Conservation (phyloP, 2,329 filamentous ascomycete genomes). For the Stachybotrys chlorohalonatus region DNA sequence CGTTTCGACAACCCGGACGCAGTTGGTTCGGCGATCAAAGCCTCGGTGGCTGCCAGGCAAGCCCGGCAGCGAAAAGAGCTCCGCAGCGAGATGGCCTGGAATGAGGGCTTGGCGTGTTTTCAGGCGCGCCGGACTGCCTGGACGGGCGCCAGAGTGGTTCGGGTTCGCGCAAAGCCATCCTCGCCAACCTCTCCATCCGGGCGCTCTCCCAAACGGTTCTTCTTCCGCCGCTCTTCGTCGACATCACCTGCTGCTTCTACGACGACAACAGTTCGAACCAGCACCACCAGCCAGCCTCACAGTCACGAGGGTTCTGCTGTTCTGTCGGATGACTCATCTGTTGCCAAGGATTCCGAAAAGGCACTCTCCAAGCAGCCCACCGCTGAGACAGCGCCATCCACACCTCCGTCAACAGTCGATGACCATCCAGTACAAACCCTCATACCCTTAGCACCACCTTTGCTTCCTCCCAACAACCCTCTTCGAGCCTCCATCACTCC, state of each 20-base stretch:
- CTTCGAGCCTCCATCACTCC: slow-evolving; percentile 71
- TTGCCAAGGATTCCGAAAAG: slow-evolving; percentile 25
- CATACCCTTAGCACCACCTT: slow-evolving; percentile 62
- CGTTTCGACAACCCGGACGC: slow-evolving; percentile 42
- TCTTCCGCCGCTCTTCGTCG: slow-evolving; percentile 38
- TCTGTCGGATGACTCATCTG: slow-evolving; percentile 33
- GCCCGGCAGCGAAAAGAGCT: slow-evolving; percentile 47
- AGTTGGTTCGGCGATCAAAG: slow-evolving; percentile 31
- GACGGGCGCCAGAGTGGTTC: slow-evolving; percentile 64
- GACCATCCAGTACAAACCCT: slow-evolving; percentile 49
- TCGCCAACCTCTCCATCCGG: slow-evolving; percentile 32
- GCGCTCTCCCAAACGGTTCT: slow-evolving; percentile 38
- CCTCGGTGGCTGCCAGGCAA: slow-evolving; percentile 37
- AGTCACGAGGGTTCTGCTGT: slow-evolving; percentile 24
- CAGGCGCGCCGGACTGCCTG: slow-evolving; percentile 70
- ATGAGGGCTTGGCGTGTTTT: slow-evolving; percentile 74
- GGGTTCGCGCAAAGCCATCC: slow-evolving; percentile 38
- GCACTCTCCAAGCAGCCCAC: slow-evolving; percentile 20
- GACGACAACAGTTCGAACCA: slow-evolving; percentile 7
- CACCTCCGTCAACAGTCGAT: slow-evolving; percentile 6
- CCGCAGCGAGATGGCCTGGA: slow-evolving; percentile 64
- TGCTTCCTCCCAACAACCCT: slow-evolving; percentile 65
- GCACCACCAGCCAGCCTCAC: slow-evolving; percentile 11
- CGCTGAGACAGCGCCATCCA: slow-evolving; percentile 22
- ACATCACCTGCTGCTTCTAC: slow-evolving; percentile 25